A percentile compares a stretch with the other conserved stretches of the same genome.
phyloP scores from a whole-genome alignment of 2,329 filamentous ascomycete species.

The Parastagonospora avenae region DNA sequence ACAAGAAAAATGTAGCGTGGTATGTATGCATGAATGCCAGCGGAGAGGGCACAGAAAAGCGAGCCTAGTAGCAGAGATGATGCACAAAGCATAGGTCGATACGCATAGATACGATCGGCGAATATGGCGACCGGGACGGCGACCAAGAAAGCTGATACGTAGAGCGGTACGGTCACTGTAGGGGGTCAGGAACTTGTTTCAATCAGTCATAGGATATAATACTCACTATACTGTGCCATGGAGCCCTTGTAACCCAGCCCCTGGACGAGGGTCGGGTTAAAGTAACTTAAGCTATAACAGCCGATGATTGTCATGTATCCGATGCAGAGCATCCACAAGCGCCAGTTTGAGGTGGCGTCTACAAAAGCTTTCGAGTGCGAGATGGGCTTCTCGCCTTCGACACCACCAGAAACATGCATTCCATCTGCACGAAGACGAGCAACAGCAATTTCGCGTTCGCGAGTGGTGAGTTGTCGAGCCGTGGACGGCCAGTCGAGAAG shows the following conservation, averaged over 20 bases:
- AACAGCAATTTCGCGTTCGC: constrained; percentile 48
- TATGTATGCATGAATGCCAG: constrained; percentile 29
- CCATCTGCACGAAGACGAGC: constrained; percentile 32
- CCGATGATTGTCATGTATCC: constrained; percentile 36
- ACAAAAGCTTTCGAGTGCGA: constrained; percentile 24
- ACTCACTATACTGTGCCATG: constrained; percentile 21
- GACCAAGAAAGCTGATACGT: constrained; percentile 27
- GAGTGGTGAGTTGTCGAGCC: constrained; percentile 50
- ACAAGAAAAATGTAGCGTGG: constrained; percentile 31
- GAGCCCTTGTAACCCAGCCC: constrained; percentile 26
- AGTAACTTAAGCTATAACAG: constrained; percentile 31
- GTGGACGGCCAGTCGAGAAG: constrained; percentile 37
- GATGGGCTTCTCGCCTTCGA: constrained; percentile 21
- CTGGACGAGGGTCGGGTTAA: constrained; percentile 27
- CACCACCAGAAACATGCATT: constrained; percentile 23
- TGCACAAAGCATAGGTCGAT: constrained; percentile 22
- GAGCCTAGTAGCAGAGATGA: constrained; percentile 18
- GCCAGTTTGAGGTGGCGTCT: constrained; percentile 27
- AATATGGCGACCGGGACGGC: constrained; percentile 28
- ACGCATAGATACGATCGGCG: constrained; percentile 19
- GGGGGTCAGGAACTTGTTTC: too few relatives aligned
- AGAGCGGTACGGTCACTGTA: constrained; percentile 27
- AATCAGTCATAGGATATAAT: neutral
- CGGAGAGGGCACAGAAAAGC: constrained; percentile 28
- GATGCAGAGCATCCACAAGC: constrained; percentile 25